Percentiles rank a stretch among this genome's conserved stretches.
phyloP scores from a whole-genome alignment of 352 stramenopile genomes.

The Phytopythium ostracodes region DNA sequence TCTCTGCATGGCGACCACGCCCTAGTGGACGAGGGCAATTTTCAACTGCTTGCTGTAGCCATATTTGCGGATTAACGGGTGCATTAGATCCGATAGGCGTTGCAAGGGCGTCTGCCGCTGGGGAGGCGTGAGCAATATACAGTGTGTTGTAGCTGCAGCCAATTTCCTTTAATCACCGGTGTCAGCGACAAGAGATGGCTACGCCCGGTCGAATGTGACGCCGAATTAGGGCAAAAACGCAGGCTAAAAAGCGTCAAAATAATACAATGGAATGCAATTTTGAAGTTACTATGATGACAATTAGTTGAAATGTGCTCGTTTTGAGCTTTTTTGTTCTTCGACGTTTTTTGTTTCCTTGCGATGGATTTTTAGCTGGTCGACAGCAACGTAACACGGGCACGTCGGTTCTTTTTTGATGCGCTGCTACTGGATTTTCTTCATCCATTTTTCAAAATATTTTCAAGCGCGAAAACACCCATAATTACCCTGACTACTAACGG shows the following conservation, averaged over 20 bases:
- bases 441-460: conserved; percentile 2
- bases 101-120: background rate
- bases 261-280: background rate
- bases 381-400: background rate
- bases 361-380: conserved; percentile 9
- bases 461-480: background rate
- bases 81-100: too few species aligned
- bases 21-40: background rate
- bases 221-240: background rate
- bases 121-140: background rate
- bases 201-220: background rate
- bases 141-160: background rate
- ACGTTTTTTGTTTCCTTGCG: background rate
- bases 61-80: background rate
- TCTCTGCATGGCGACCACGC: background rate
- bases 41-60: background rate
- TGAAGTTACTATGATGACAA: background rate
- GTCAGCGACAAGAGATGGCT: background rate
- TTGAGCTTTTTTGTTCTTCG: too few species aligned
- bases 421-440: conserved; percentile 9
- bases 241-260: too few species aligned
- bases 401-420: background rate
- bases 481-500: background rate
- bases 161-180: background rate
- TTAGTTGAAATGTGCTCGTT: too few species aligned